Evolutionary conservation across 441 rosid genomes (phyloP), one percentile per base, ranked within the genome.

Genomic region (Lepidium campestre): DNA sequence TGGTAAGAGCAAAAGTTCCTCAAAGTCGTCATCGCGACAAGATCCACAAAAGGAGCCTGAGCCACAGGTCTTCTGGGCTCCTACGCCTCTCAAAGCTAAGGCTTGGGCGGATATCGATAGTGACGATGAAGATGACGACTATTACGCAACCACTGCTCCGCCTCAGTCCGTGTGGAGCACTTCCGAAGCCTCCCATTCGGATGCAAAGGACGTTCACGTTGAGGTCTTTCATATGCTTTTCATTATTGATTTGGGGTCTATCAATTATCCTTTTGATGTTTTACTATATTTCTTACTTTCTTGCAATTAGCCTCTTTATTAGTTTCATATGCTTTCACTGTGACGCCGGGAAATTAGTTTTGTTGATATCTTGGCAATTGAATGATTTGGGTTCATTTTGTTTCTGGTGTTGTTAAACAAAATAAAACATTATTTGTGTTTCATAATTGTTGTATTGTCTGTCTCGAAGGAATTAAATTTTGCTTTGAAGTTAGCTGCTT

Each of bases 101-200:
- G 86, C 94, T 2, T 91, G 97, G 97, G 97, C 92, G 1, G 96
- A 91, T 78, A 82, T 85, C 2, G 93, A 85, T 29, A 96, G 90
- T 1, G 97, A 90, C 1, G 97, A 89, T 34, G 78, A 74, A 3
- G 97, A 89, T 15, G 78, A 74, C 10, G 94, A 91, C 71, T 89
- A 87, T 58, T 91, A 79, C 64, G 88, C 89, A 10, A 87, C 90
- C 66, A 75, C 88, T 1, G 94, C 86, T 2, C 94, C 92, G 2
- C 83, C 79, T 2, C 70, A 59, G 23, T 52, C 84, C 6, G 77
- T 34, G 7, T 89, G 90, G 93, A 78, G 73, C 41, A 57, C 78
- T 37, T 70, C 77, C 15, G 75, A 73, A 62, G 42, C 75, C 2
- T 78, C 77, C 4, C 70, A 60, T 76, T 68, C 45, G 13, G 80